Base-by-base conservation (phyloP, 805 yeast species). In the Saccharomyces paradoxus region DNA sequence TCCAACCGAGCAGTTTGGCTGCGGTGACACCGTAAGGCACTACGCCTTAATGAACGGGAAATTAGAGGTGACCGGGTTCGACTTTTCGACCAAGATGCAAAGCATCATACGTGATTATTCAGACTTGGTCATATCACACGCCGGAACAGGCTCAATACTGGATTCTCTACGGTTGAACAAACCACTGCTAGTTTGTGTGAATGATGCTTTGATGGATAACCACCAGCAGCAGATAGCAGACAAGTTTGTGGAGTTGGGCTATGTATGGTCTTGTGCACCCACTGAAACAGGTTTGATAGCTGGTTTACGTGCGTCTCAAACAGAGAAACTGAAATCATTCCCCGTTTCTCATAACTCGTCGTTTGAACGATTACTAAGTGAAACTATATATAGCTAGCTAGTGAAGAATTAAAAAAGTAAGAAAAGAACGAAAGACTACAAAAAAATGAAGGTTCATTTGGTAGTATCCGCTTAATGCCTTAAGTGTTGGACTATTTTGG, bases 61-160 rank as follows among this genome's bases (percentile, higher is more conserved):
- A 0, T 48, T 77, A 2, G 52, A 55, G 4, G 67, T 84, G 8
- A 60, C 66, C 24, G 84, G 86, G 2, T 71, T 84, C 29, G 71
- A 69, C 3, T 80, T 80, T 60, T 76, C 80, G 9, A 62, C 71
- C 3, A 67, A 76, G 41, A 71, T 81, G 27, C 63, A 61, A 2
- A 62, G 68, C 0, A 74, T 76, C 55, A 79, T 89, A 2, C 29
- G 47, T 2, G 49, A 60, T 0, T 41, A 64, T 1, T 74, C 83
- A 1, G 81, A 82, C 51, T 60, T 89, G 47, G 87, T 92, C 10
- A 77, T 94, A 12, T 83, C 96, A 0, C 98, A 94, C 67, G 97
- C 96, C 14, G 86, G 87, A 1, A 89, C 98, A 0, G 99, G 99
- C 1, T 88, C 97, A 0, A 87, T 92, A 7, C 68, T 94, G 28